phyloP scores from a whole-genome alignment of 345 rosid species.

The Eutrema heterophyllum region DNA sequence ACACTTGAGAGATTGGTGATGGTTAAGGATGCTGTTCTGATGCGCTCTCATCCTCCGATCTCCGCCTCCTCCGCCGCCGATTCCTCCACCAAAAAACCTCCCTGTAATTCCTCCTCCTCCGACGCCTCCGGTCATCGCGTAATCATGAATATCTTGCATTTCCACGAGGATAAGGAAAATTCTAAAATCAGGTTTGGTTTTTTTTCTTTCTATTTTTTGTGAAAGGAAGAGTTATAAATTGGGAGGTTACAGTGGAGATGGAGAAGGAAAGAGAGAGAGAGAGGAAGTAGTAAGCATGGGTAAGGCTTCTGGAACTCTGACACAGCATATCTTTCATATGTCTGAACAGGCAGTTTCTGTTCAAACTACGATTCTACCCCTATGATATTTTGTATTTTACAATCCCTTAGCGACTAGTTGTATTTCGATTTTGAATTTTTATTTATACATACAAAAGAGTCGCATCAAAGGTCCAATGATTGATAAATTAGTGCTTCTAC shows the following conservation, averaged over 20 bases:
- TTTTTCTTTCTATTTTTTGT: neutral
- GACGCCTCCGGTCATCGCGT: conserved; percentile 24
- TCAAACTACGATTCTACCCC: conserved; percentile 25
- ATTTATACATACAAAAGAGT: conserved; percentile 3
- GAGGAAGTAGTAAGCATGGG: neutral
- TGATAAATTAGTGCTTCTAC: neutral
- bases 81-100: conserved; percentile 22
- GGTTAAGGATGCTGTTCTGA: conserved; percentile 39
- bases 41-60: conserved; percentile 78
- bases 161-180: neutral
- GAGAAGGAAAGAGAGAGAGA: conserved; percentile 4
- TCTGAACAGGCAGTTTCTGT: conserved; percentile 28
- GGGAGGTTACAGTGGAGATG: conserved; percentile 5
- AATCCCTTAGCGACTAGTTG: neutral
- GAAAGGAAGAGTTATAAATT: neutral
- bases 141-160: conserved; percentile 35
- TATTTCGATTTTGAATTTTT: neutral
- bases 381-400: conserved; percentile 24
- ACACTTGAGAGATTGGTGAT: conserved; percentile 81
- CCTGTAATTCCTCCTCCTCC: conserved; percentile 18
- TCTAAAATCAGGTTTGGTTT: neutral
- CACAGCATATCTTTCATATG: conserved; percentile 34
- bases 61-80: conserved; percentile 39
- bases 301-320: conserved; percentile 27
- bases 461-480: conserved; percentile 24